Percentiles rank a stretch among this genome's conserved stretches.
phyloP scores from a whole-genome alignment of 345 rosid genomes.

The Eucalyptus marginata region DNA sequence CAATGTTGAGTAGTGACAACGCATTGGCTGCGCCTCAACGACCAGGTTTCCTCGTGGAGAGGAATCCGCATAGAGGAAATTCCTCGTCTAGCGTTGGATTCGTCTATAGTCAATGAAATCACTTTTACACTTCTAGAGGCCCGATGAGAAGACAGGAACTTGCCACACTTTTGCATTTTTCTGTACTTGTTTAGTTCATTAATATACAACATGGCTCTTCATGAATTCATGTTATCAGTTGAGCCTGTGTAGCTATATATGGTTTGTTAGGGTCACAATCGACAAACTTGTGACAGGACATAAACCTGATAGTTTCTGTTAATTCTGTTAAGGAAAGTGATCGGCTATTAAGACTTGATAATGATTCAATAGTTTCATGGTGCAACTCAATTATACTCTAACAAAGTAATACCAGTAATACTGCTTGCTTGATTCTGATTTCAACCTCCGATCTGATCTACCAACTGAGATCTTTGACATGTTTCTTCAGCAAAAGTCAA shows the following conservation, averaged over 20 bases:
- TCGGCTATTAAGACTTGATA: too few species aligned
- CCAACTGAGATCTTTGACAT: too few species aligned
- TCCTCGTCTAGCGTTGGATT: not conserved
- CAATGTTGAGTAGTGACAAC: slow-evolving; percentile 18
- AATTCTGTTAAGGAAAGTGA: too few species aligned
- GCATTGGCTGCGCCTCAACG: slow-evolving; percentile 14
- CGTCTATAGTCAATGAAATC: slow-evolving; percentile 12
- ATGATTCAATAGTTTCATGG: too few species aligned
- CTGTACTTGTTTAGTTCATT: not conserved
- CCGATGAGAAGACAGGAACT: not conserved
- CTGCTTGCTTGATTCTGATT: too few species aligned
- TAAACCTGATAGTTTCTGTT: too few species aligned
- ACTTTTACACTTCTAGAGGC: slow-evolving; percentile 10
- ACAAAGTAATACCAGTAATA: too few species aligned
- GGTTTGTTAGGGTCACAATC: too few species aligned
- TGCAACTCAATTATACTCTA: too few species aligned
- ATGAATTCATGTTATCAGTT: not conserved
- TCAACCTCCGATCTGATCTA: too few species aligned
- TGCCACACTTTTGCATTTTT: not conserved
- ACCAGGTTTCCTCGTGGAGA: slow-evolving; percentile 14
- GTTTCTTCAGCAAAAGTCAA: too few species aligned
- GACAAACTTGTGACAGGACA: too few species aligned
- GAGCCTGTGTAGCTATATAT: not conserved
- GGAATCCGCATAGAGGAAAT: slow-evolving; percentile 1
- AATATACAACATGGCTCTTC: not conserved